These are phyloP conservation scores for Jasminum sambac DNA, from an alignment of 257 asterid species.

Conservation along the genomic window DNA sequence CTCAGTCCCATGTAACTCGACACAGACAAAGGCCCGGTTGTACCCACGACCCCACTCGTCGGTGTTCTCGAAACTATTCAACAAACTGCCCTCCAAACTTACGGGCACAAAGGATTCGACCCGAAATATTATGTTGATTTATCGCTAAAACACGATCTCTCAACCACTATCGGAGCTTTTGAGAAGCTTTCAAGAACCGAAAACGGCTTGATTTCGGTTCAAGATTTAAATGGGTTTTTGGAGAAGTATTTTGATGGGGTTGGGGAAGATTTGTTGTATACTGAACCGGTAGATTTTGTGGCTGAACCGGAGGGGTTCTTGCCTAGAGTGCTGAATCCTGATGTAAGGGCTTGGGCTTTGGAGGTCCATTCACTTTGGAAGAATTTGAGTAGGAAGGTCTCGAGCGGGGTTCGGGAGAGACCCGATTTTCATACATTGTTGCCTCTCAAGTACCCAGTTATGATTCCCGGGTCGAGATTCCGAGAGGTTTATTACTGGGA, in stretches of 20 bases:
- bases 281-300: constrained; percentile 61
- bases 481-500: constrained; percentile 97
- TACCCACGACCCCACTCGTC: constrained; percentile 56
- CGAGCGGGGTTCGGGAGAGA: constrained; percentile 45
- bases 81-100: constrained; percentile 49
- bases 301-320: constrained; percentile 59
- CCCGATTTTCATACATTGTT: constrained; percentile 67
- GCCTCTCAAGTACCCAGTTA: constrained; percentile 65
- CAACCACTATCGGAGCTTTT: constrained; percentile 41
- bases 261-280: constrained; percentile 55
- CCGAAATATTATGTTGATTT: constrained; percentile 79
- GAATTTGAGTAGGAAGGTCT: constrained; percentile 74
- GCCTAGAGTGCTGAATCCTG: constrained; percentile 49
- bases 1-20: constrained; percentile 23
- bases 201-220: constrained; percentile 43
- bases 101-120: constrained; percentile 60
- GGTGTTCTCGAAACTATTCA: constrained; percentile 64
- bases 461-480: constrained; percentile 89
- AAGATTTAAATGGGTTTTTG: constrained; percentile 40
- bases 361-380: constrained; percentile 79
- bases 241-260: constrained; percentile 39
- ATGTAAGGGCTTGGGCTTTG: constrained; percentile 74
- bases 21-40: constrained; percentile 48
- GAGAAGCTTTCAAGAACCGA: constrained; percentile 28
- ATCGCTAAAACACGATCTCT: constrained; percentile 53